A percentile compares a stretch with the other conserved stretches of the same genome.
These are phyloP conservation scores for Citrus sinensis DNA, from an alignment of 345 rosid genomes.

Conservation along the genomic window DVS_A1.0 CM039163.1:1395501-1396000, in stretches of 20 bases:
- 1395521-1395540: background rate
- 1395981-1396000: background rate
- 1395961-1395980: background rate
- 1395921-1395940: too few relatives aligned
- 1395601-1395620: background rate
- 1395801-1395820: too few relatives aligned
- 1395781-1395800: too few relatives aligned
- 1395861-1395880: too few relatives aligned
- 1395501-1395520: background rate
- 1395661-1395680: background rate
- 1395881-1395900: too few relatives aligned
- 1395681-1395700: background rate
- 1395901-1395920: too few relatives aligned
- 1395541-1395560: background rate
- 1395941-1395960: background rate
- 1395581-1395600: constrained; percentile 14
- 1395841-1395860: too few relatives aligned
- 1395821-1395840: too few relatives aligned
- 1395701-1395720: background rate
- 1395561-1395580: background rate
- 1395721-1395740: background rate
- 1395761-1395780: too few relatives aligned
- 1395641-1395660: background rate
- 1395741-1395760: background rate
- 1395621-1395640: background rate